Evolutionary conservation across 73 alveolate genomes (phyloP), one percentile per base, ranked within the genome.

Genomic region (Effrenium voratum): DNA sequence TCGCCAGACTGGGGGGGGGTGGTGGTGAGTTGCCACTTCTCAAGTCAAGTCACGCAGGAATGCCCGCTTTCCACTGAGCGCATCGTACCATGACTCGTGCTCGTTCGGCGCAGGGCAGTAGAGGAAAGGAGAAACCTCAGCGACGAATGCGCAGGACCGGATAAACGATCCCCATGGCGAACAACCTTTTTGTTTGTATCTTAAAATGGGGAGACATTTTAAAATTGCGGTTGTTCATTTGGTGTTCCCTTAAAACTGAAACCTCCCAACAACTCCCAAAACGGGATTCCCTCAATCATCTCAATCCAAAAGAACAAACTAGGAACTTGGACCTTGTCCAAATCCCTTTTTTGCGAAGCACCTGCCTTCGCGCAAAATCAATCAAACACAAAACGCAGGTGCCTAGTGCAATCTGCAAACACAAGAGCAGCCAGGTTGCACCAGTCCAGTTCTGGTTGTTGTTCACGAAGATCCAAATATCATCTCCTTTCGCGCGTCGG

Each of bases 391-490:
- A 2, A 6, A 26, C 22, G 13, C 36, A 36, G n/a, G 19, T 8
- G 43, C 68, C 68, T 30, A 44, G 12, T 32, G 26, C 32, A 22
- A 24, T 15, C 13, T 49, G 49, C 46, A 32, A 30, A 30, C 19
- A 28, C 3, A 38, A 10, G 72, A 30, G 30, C 12, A 15, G 73
- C 73, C 84, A 66, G 63, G 95, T 32, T 24, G 44, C 95, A 0
- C 88, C 97, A 6, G 97, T 90, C 97, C 97, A 90, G 75, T 90
- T 90, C 59, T 90, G 97, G 76, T 90, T 90, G 87, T 90, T 90
- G 87, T 90, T 90, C 59, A 90, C 50, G 45, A 90, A 90, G 22
- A 90, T 32, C 97, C 97, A 90, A 3, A 90, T 76, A 32, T 82
- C 92, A 47, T 36, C 92, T 82, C 52, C 92, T 3, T 24, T 10